Evolutionary conservation across 2,329 filamentous ascomycete species (phyloP).

Genomic region (Neocatenulostroma microsporum): DNA sequence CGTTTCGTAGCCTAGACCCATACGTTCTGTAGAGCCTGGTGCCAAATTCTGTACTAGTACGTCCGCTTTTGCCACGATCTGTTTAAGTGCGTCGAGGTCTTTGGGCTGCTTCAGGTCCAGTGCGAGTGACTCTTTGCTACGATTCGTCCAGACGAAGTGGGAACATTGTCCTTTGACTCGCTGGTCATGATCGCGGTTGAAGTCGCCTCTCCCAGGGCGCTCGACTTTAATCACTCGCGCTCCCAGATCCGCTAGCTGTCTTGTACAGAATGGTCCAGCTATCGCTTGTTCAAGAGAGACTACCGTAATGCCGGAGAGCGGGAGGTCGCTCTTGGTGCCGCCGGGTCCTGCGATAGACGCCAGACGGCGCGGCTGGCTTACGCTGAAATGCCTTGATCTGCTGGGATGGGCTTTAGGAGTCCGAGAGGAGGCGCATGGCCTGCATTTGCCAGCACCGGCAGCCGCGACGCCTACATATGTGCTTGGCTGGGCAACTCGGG

Average conservation of each 20-base stretch:
- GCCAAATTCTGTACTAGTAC: slow-evolving; percentile 95
- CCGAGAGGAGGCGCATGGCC: no score
- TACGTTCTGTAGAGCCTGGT: slow-evolving; percentile 79
- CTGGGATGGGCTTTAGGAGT: no score
- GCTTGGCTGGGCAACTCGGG: no score
- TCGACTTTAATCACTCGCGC: slow-evolving; percentile 39
- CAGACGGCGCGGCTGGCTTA: no score
- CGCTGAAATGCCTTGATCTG: no score
- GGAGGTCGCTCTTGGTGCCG: slow-evolving; percentile 9
- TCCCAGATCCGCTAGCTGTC: slow-evolving; percentile 41
- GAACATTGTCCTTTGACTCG: slow-evolving; percentile 19
- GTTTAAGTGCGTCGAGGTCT: slow-evolving; percentile 78
- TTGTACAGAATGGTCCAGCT: slow-evolving; percentile 26
- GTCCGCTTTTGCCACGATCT: slow-evolving; percentile 72
- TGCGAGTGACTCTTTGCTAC: slow-evolving; percentile 88
- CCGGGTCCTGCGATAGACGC: background rate
- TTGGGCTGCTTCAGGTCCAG: slow-evolving; percentile 79
- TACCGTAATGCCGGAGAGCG: slow-evolving; percentile 18
- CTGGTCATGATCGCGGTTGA: slow-evolving; percentile 23
- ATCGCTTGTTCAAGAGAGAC: slow-evolving; percentile 25
- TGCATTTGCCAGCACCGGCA: no score
- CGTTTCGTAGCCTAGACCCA: slow-evolving; percentile 78
- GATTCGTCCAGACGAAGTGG: slow-evolving; percentile 48
- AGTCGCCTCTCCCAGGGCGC: slow-evolving; percentile 24
- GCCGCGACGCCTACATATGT: no score